Evolutionary conservation across 192 early-diverging fungal genomes (phyloP), one percentile per base, ranked within the genome.

Genomic region (Entomortierella chlamydospora): DNA sequence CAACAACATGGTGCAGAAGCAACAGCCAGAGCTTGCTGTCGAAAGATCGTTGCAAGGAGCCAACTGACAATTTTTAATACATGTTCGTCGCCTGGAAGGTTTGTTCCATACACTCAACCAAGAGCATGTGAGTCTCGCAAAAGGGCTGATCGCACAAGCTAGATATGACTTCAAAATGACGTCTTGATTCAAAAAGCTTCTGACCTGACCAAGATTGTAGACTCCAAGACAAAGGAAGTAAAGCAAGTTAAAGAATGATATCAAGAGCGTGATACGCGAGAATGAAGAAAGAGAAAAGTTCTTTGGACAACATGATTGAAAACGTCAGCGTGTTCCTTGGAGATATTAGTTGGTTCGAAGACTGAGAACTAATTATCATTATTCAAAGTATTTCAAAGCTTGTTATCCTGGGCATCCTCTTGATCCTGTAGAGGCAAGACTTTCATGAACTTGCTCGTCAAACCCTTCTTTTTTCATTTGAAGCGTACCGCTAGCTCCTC

Each of bases 111-210:
- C 85, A n/a, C 69, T 98, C 8, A 91, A 93, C 66, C 82, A 86
- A 29, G 94, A 95, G 72, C 92, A 95, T 74, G 85, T 89, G 26
- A 73, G 91, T 29, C 78, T 96, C 33, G 92, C 91, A 37, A 91
- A 91, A 65, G 70, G 83, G 29, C 72, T 92, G 18, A 87, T 95
- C 82, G 26, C 72, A 79, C 33, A 90, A 91, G 54, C 51, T 93
- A 60, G 87, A 90, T 20, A 73, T 81, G 58, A 88, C 88, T 89
- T 30, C 82, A 89, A 28, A 86, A 89, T 49, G 87, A 85, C 31
- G 86, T 84, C 53, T 69, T 93, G 26, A 57, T 84, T 11, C 81
- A 83, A 34, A 84, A 88, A 59, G 73, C 93, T 0, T 64, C 71
- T 18, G 91, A 91, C 43, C 83, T 96, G 7, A 90, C 94, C 70